A percentile compares a stretch with the other conserved stretches of the same genome.
These are phyloP conservation scores for Bolboschoenus planiculmis DNA, from an alignment of 176 grass and related monocot genomes.

Conservation along the genomic window DNA sequence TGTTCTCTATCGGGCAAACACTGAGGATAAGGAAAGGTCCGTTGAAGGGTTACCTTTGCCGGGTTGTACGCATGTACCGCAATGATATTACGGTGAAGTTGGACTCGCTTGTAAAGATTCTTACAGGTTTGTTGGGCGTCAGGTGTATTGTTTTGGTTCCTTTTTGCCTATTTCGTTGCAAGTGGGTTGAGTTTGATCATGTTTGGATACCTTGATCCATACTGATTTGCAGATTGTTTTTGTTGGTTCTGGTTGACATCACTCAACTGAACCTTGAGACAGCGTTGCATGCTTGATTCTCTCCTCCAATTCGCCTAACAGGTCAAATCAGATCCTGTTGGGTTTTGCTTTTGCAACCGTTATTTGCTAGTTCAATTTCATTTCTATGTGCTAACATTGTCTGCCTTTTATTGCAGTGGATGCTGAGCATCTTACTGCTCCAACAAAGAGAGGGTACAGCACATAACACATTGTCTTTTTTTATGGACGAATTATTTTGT, in stretches of 20 bases:
- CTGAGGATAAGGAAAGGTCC: conserved; percentile 81
- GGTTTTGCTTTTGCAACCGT: neutral
- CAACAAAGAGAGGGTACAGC: conserved; percentile 61
- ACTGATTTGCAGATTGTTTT: neutral
- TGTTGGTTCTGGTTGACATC: neutral
- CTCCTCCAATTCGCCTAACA: neutral
- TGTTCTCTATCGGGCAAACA: conserved; percentile 76
- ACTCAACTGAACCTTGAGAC: neutral
- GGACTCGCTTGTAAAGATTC: conserved; percentile 81
- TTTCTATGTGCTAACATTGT: conserved; percentile 21
- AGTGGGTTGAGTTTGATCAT: neutral
- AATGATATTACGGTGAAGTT: conserved; percentile 92
- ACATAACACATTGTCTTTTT: conserved; percentile 4
- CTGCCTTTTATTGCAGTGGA: conserved; percentile 49
- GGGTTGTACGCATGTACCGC: conserved; percentile 76
- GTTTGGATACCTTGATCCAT: neutral
- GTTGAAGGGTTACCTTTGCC: conserved; percentile 96
- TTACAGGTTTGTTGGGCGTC: conserved; percentile 78
- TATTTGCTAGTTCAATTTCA: conserved; percentile 11
- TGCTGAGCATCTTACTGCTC: conserved; percentile 63
- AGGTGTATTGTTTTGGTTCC: neutral
- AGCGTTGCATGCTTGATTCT: neutral
- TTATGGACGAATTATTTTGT: neutral
- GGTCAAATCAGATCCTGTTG: neutral
- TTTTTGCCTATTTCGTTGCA: neutral